These are phyloP conservation scores for Stephania cephalantha DNA, from an alignment of 164 flowering plant species.

Conservation along the genomic window DNA sequence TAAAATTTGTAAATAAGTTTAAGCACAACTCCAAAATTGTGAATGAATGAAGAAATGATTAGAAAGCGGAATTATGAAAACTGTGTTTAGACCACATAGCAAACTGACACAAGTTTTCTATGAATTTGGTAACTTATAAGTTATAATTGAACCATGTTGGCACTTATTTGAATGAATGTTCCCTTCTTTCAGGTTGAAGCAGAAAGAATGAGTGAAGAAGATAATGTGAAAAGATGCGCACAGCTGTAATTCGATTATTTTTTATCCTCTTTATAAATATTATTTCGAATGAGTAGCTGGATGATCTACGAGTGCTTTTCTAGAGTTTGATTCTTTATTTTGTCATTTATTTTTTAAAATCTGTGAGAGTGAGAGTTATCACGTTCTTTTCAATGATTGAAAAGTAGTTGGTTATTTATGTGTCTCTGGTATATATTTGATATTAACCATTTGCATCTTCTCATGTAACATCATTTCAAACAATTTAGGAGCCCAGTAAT, in stretches of 20 bases:
- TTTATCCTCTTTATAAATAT: neutral
- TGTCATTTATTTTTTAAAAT: neutral
- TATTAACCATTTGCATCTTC: slow-evolving; percentile 6
- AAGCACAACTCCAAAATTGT: too few species aligned
- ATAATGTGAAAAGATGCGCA: slow-evolving; percentile 38
- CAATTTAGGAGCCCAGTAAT: slow-evolving; percentile 41
- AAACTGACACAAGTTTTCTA: neutral
- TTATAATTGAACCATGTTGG: too few species aligned
- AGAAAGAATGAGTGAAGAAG: slow-evolving; percentile 52
- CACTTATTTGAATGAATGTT: neutral
- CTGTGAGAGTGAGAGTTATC: too few species aligned
- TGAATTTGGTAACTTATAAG: neutral
- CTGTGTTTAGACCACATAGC: too few species aligned
- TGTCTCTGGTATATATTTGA: neutral
- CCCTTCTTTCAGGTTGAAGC: slow-evolving; percentile 55
- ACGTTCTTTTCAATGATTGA: too few species aligned
- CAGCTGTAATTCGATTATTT: neutral
- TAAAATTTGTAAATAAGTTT: too few species aligned
- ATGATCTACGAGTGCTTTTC: neutral
- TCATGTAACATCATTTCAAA: neutral
- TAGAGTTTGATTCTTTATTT: neutral
- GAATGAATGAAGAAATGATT: too few species aligned
- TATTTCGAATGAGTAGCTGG: neutral
- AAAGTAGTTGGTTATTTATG: too few species aligned
- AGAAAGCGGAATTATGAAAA: too few species aligned